These are phyloP conservation scores for Thalassiosira livingstoniorum DNA, from an alignment of 352 stramenopile genomes.

Conservation along the genomic window DNA sequence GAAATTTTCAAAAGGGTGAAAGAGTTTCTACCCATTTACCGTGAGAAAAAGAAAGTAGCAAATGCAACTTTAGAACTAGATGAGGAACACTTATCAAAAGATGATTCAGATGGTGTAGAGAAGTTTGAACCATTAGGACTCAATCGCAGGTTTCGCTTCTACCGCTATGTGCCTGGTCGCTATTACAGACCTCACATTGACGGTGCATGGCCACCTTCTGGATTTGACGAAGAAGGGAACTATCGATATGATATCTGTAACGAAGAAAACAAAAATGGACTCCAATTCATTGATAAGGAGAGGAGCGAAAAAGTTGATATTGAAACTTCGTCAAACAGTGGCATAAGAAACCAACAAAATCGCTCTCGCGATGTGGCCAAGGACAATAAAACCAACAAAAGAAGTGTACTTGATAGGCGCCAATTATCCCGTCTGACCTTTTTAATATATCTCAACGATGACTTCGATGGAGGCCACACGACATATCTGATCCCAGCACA, in stretches of 20 bases:
- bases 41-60: background rate
- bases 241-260: slow-evolving; percentile 62
- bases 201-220: slow-evolving; percentile 62
- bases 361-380: background rate
- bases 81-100: background rate
- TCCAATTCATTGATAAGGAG: slow-evolving; percentile 25
- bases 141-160: slow-evolving; percentile 64
- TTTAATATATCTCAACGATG: slow-evolving; percentile 81
- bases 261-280: slow-evolving; percentile 44
- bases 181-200: slow-evolving; percentile 66
- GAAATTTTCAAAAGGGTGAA: slow-evolving; percentile 42
- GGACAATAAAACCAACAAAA: background rate
- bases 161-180: slow-evolving; percentile 54
- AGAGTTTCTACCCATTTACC: slow-evolving; percentile 34
- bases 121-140: slow-evolving; percentile 48
- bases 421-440: slow-evolving; percentile 70
- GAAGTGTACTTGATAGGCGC: background rate
- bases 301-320: background rate
- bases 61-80: background rate
- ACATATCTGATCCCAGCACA: slow-evolving; percentile 64
- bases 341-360: background rate
- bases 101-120: slow-evolving; percentile 20
- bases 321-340: background rate
- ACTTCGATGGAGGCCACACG: slow-evolving; percentile 79
- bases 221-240: slow-evolving; percentile 40